These are phyloP conservation scores for Talaromyces verruculosus DNA, from an alignment of 2,329 filamentous ascomycete species.

Conservation along the genomic window DNA sequence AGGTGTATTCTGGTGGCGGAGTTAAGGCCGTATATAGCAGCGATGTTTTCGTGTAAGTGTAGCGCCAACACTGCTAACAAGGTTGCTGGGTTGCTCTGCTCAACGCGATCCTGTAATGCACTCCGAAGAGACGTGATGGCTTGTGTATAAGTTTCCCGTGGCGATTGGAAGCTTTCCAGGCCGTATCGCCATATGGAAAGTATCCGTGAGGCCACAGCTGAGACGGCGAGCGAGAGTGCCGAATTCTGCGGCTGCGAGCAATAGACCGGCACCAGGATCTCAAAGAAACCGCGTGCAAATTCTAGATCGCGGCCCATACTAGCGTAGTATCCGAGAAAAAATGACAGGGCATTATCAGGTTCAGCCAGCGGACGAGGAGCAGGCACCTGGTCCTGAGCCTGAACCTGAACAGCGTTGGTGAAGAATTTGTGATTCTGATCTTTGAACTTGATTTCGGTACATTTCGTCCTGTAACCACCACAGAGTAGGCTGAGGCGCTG, in stretches of 20 bases:
- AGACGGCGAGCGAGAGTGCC: not conserved
- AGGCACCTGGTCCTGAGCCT: not conserved
- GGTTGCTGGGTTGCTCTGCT: not conserved
- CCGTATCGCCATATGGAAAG: not conserved
- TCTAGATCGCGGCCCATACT: not conserved
- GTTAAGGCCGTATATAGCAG: not conserved
- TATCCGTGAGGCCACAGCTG: not conserved
- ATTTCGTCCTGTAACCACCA: not conserved
- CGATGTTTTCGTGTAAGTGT: not conserved
- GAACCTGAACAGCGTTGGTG: not conserved
- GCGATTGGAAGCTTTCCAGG: not conserved
- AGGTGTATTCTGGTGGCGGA: not conserved
- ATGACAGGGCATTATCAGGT: not conserved
- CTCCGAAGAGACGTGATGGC: not conserved
- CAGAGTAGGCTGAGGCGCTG: slow-evolving; percentile 20
- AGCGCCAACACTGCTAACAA: not conserved
- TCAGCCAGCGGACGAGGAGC: not conserved
- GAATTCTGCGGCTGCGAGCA: not conserved
- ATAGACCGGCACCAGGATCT: not conserved
- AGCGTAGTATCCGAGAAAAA: not conserved
- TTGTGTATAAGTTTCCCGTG: not conserved
- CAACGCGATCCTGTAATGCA: not conserved
- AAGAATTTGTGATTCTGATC: not conserved
- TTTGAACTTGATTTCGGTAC: not conserved
- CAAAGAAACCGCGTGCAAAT: not conserved